These are phyloP conservation scores for Cylindricascospora bacillispora DNA, from an alignment of 1,139 yeast genomes.

Conservation along the genomic window DNA sequence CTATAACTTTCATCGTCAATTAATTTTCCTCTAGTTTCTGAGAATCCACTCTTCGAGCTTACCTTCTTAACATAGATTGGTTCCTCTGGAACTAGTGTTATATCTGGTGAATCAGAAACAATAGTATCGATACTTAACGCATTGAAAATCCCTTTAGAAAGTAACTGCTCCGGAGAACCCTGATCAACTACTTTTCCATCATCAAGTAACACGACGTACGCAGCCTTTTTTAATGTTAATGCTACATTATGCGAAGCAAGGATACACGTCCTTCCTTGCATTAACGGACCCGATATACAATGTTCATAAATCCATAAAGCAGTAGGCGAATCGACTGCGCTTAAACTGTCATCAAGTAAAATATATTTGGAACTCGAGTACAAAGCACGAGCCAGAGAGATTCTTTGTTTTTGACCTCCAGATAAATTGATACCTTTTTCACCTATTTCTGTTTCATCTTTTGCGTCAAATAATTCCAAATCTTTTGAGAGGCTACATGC, in stretches of 20 bases:
- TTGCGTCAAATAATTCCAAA: conserved; percentile 48
- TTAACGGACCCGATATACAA: conserved; percentile 69
- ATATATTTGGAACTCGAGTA: conserved; percentile 69
- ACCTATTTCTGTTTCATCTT: conserved; percentile 73
- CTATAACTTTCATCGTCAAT: no score
- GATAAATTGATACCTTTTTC: conserved; percentile 87
- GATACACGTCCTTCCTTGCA: conserved; percentile 67
- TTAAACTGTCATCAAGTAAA: conserved; percentile 73
- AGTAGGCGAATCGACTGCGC: conserved; percentile 89
- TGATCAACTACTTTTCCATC: conserved; percentile 63
- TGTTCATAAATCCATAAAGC: conserved; percentile 76
- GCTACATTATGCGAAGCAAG: conserved; percentile 85
- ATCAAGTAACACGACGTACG: conserved; percentile 57
- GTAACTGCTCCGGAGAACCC: conserved; percentile 48
- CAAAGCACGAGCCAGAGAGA: conserved; percentile 79
- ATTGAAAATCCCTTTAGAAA: conserved; percentile 32
- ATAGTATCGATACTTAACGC: no score
- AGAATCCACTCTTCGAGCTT: no score
- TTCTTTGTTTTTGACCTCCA: conserved; percentile 91
- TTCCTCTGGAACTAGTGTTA: no score
- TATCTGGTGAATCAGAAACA: no score
- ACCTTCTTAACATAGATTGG: no score
- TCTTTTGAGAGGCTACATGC: conserved; percentile 75
- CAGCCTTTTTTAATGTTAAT: conserved; percentile 66
- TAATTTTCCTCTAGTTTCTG: no score